Conservation (phyloP, 192 early-diverging fungal species). For the Coemansia sp. region DNA sequence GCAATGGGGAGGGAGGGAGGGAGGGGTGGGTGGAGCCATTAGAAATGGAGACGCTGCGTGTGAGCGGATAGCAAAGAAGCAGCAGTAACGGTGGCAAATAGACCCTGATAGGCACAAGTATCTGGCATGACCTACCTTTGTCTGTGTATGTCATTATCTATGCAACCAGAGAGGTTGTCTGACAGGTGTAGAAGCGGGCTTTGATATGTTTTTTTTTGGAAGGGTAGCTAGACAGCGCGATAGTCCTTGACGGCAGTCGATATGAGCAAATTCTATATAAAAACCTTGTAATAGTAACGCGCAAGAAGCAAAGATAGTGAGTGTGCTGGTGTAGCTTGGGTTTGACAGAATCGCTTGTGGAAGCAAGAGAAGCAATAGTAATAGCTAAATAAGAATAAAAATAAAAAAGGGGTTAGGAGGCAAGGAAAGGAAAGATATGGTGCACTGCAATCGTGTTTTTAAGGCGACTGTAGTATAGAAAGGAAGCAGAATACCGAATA, state of each 20-base stretch:
- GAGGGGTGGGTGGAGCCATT: not conserved
- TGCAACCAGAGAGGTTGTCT: not conserved
- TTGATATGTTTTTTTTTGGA: not conserved
- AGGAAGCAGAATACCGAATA: not conserved
- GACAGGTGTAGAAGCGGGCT: not conserved
- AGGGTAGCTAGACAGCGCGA: not conserved
- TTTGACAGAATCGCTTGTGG: not conserved
- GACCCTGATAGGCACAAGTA: slow-evolving; percentile 3
- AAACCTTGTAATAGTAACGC: not conserved
- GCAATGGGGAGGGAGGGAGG: not conserved
- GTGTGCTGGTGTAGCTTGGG: not conserved
- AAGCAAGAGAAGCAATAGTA: not conserved
- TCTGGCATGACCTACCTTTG: slow-evolving; percentile 26
- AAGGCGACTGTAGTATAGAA: not conserved
- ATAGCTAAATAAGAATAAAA: slow-evolving; percentile 7
- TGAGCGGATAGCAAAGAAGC: slow-evolving; percentile 2
- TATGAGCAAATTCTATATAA: not conserved
- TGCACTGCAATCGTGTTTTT: not conserved
- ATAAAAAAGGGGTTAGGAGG: slow-evolving; percentile 3
- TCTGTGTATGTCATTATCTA: slow-evolving; percentile 32
- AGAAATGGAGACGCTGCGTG: slow-evolving; percentile 6
- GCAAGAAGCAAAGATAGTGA: not conserved
- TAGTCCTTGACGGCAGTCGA: not conserved
- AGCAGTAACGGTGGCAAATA: not conserved
- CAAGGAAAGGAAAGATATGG: not conserved